Conservation (phyloP, 2,329 filamentous ascomycete species). For the Colletotrichum liaoningense region DNA sequence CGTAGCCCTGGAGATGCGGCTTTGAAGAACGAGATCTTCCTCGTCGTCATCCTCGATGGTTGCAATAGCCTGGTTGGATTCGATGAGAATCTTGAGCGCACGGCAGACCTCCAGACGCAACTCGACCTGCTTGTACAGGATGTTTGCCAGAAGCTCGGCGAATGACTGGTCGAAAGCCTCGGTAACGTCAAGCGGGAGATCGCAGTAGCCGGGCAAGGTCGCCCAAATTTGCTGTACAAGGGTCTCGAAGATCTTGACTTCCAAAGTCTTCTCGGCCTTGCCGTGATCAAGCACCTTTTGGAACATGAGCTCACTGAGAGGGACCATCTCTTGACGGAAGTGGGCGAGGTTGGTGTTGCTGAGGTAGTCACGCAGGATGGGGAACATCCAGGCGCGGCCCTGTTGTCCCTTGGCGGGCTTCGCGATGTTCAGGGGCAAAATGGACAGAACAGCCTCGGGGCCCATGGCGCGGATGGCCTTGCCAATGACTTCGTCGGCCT, state of each 20-base stretch:
- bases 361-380: slow-evolving; percentile 88
- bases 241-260: slow-evolving; percentile 98
- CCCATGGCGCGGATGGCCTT: slow-evolving; percentile 92
- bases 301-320: slow-evolving; percentile 90
- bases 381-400: slow-evolving; percentile 94
- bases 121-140: slow-evolving; percentile 92
- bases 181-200: slow-evolving; percentile 83
- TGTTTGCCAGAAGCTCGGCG: slow-evolving; percentile 89
- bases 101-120: slow-evolving; percentile 89
- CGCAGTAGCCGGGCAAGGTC: slow-evolving; percentile 92
- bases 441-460: slow-evolving; percentile 82
- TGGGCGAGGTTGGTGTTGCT: slow-evolving; percentile 89
- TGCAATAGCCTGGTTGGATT: slow-evolving; percentile 88
- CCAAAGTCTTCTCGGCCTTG: slow-evolving; percentile 87
- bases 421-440: slow-evolving; percentile 87
- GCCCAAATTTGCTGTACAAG: slow-evolving; percentile 97
- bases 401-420: slow-evolving; percentile 81
- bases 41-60: slow-evolving; percentile 74
- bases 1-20: slow-evolving; percentile 78
- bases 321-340: slow-evolving; percentile 88
- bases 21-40: slow-evolving; percentile 81
- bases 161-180: slow-evolving; percentile 87
- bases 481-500: slow-evolving; percentile 90
- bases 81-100: slow-evolving; percentile 86
- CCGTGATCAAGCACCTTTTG: slow-evolving; percentile 88